Percentiles rank a stretch among this genome's conserved stretches.
These are phyloP conservation scores for Coelastrella sp. DNA, from an alignment of 139 green algal species.

Conservation along the genomic window DNA sequence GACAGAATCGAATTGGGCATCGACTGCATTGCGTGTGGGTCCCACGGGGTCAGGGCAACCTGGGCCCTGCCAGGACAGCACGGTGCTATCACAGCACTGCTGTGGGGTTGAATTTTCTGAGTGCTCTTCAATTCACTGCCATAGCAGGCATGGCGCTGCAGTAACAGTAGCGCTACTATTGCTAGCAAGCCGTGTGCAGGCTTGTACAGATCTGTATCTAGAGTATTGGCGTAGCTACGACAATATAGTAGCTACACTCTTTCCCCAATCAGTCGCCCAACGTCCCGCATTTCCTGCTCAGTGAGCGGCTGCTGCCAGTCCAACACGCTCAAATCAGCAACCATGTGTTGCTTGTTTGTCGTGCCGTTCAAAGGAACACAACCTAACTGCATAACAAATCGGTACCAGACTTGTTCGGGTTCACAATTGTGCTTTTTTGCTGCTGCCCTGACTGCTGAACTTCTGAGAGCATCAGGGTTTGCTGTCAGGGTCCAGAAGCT, in stretches of 20 bases:
- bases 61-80: too few relatives aligned
- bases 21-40: too few relatives aligned
- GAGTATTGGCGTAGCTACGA: not conserved
- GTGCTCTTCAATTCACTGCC: too few relatives aligned
- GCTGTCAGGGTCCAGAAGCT: slow-evolving; percentile 37
- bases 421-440: not conserved
- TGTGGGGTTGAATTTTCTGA: too few relatives aligned
- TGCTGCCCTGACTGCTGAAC: not conserved
- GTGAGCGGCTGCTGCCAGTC: slow-evolving; percentile 3
- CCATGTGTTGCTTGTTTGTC: not conserved
- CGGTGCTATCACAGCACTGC: too few relatives aligned
- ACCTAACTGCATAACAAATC: slow-evolving; percentile 39
- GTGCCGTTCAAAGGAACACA: slow-evolving; percentile 32
- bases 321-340: slow-evolving; percentile 11
- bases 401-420: slow-evolving; percentile 38
- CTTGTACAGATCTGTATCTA: too few relatives aligned
- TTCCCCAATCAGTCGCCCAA: slow-evolving; percentile 23
- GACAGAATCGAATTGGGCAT: too few relatives aligned
- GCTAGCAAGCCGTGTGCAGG: too few relatives aligned
- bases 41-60: too few relatives aligned
- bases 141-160: too few relatives aligned
- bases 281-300: slow-evolving; percentile 13
- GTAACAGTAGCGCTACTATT: too few relatives aligned
- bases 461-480: slow-evolving; percentile 25
- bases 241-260: not conserved